Base-by-base conservation (phyloP, 345 rosid species). In the Arabis alpina region DNA sequence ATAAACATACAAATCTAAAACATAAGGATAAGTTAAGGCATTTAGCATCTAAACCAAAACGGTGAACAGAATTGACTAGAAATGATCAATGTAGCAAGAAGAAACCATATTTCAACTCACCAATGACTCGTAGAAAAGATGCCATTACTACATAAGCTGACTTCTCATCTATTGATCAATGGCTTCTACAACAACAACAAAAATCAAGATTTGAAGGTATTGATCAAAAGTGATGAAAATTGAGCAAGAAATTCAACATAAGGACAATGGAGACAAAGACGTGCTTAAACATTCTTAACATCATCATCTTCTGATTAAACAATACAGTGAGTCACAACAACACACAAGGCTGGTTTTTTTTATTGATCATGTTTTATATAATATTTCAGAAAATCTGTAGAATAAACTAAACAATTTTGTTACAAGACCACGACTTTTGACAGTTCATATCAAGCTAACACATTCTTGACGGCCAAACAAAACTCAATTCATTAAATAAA, bases 81-180 rank as follows among this genome's bases (percentile, higher is more conserved):
- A 44, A 32, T 68, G 1, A 56, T 34, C 56, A 47, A 13, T 19
- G 23, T 19, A 19, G 23, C 23, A 19, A 11, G 9, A 16, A 41
- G 43, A 19, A 36, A 44, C 9, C n/a, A 39, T n/a, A 70, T 51
- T 15, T 64, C 12, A 28, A 73, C 77, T 65, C 56, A 73, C 77
- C 77, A 50, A 73, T 73, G 52, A 73, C 72, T 57, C 72, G 66
- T 0, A 73, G 72, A 73, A 65, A 65, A 15, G 66, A 73, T 4
- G 77, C 66, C 77, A 73, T 73, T 57, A 28, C 49, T 41, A 15
- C 42, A 66, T 54, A n/a, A 50, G 54, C 37, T n/a, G 1, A 19
- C 23, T 19, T 19, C 23, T 19, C 23, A 19, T 19, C n/a, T n/a
- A n/a, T n/a, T n/a, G n/a, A 62, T n/a, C 61, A 42, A 44, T 32